Percentiles rank a stretch among this genome's conserved stretches.
phyloP scores from a whole-genome alignment of 768 basidiomycete species.

The Tricholoma hemisulphureum region DNA sequence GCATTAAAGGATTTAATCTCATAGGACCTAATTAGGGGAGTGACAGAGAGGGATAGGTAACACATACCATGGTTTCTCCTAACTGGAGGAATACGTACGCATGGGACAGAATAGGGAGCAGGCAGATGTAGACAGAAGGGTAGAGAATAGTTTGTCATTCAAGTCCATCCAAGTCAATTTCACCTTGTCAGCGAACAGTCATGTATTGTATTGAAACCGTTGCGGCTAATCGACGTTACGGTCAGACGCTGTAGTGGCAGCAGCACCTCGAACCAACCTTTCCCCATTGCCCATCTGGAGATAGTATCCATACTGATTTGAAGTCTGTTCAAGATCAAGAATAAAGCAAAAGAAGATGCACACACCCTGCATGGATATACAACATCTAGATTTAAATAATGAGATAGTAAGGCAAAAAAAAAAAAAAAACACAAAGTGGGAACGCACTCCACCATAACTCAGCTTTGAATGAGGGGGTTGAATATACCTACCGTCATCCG shows the following conservation, averaged over 20 bases:
- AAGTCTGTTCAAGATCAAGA: neutral
- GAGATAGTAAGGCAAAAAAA: neutral
- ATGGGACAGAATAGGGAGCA: slow-evolving; percentile 66
- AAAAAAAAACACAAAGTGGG: neutral
- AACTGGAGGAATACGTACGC: slow-evolving; percentile 69
- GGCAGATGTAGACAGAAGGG: slow-evolving; percentile 70
- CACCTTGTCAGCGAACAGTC: slow-evolving; percentile 70
- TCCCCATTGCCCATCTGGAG: slow-evolving; percentile 64
- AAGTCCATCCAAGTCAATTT: slow-evolving; percentile 45
- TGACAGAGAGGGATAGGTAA: neutral
- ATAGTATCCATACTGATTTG: slow-evolving; percentile 55
- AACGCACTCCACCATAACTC: slow-evolving; percentile 72
- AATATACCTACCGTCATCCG: slow-evolving; percentile 60
- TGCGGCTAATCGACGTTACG: slow-evolving; percentile 35
- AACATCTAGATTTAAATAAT: slow-evolving; percentile 51
- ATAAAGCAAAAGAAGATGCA: neutral
- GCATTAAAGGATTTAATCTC: slow-evolving; percentile 47
- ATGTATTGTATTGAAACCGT: slow-evolving; percentile 70
- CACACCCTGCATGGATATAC: slow-evolving; percentile 66
- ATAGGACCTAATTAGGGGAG: neutral
- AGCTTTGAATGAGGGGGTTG: slow-evolving; percentile 71
- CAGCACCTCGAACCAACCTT: slow-evolving; percentile 40
- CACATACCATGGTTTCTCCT: slow-evolving; percentile 55
- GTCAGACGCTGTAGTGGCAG: neutral
- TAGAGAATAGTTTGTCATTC: slow-evolving; percentile 70